Conservation (phyloP, 768 basidiomycete species). For the Lentinula lateritia region DNA sequence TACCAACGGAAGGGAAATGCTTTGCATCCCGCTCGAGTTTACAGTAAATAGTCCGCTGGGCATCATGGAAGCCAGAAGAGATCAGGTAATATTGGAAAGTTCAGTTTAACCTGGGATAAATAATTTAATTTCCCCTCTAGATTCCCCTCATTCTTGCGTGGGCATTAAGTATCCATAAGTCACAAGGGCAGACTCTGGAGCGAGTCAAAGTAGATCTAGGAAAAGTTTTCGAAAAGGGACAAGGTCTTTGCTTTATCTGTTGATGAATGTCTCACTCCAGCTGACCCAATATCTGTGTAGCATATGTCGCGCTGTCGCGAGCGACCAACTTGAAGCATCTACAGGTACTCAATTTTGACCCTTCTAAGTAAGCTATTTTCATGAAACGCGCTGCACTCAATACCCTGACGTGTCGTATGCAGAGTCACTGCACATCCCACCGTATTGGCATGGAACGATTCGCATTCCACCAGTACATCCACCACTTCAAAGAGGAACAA, state of each 20-base stretch:
- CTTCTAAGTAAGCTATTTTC: conserved; percentile 40
- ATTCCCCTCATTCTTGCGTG: conserved; percentile 80
- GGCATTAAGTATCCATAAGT: conserved; percentile 86
- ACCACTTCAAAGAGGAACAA: conserved; percentile 14
- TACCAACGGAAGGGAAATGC: conserved; percentile 35
- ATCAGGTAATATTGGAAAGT: conserved; percentile 36
- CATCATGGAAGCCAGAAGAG: conserved; percentile 49
- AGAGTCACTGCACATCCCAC: conserved; percentile 64
- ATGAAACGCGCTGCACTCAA: neutral
- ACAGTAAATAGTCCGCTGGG: conserved; percentile 59
- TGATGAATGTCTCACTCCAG: neutral
- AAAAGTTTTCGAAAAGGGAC: conserved; percentile 75
- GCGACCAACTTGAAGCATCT: conserved; percentile 63
- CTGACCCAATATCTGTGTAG: conserved; percentile 22
- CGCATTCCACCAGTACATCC: conserved; percentile 1
- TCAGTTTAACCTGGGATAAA: neutral
- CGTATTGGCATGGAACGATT: conserved; percentile 49
- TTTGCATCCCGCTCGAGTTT: conserved; percentile 56
- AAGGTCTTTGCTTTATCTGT: conserved; percentile 39
- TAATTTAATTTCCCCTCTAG: conserved; percentile 23
- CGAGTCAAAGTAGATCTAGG: conserved; percentile 76
- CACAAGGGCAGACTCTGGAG: conserved; percentile 85
- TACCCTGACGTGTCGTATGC: conserved; percentile 2
- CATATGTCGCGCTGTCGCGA: conserved; percentile 69
- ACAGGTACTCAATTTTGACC: conserved; percentile 60